Conservation (phyloP, 352 stramenopile species). For the Pythium vanterpoolii region DNA sequence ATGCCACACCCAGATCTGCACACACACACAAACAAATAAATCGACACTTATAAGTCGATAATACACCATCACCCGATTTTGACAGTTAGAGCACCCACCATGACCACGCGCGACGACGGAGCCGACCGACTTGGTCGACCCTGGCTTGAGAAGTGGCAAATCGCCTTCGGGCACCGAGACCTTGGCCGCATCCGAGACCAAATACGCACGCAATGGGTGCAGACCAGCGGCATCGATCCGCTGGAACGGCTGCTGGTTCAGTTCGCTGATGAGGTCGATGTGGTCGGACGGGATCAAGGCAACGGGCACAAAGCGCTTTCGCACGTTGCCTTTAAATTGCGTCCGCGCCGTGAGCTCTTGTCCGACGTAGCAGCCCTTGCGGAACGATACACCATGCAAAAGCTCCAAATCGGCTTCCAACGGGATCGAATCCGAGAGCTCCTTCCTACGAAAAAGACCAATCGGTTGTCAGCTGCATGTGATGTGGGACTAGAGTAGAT, state of each 20-base stretch:
- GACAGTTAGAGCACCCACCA: slow-evolving; percentile 14
- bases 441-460: slow-evolving; percentile 22
- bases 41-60: not conserved
- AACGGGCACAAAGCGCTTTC: slow-evolving; percentile 75
- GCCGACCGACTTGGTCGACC: slow-evolving; percentile 56
- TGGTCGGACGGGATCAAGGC: slow-evolving; percentile 57
- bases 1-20: slow-evolving; percentile 39
- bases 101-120: slow-evolving; percentile 47
- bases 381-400: slow-evolving; percentile 88
- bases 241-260: slow-evolving; percentile 58
- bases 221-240: slow-evolving; percentile 42
- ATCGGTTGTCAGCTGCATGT: not conserved
- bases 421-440: slow-evolving; percentile 84
- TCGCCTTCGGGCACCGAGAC: slow-evolving; percentile 25
- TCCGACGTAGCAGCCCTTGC: slow-evolving; percentile 95
- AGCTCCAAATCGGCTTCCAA: slow-evolving; percentile 93
- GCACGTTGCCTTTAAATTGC: slow-evolving; percentile 90
- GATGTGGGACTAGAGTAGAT: not conserved
- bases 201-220: slow-evolving; percentile 38
- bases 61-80: not conserved
- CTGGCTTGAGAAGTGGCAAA: slow-evolving; percentile 49
- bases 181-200: slow-evolving; percentile 33
- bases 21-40: not conserved
- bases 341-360: slow-evolving; percentile 94
- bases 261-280: slow-evolving; percentile 42